phyloP scores from a whole-genome alignment of 306 rosid species.

The Mimosa bimucronata region DNA sequence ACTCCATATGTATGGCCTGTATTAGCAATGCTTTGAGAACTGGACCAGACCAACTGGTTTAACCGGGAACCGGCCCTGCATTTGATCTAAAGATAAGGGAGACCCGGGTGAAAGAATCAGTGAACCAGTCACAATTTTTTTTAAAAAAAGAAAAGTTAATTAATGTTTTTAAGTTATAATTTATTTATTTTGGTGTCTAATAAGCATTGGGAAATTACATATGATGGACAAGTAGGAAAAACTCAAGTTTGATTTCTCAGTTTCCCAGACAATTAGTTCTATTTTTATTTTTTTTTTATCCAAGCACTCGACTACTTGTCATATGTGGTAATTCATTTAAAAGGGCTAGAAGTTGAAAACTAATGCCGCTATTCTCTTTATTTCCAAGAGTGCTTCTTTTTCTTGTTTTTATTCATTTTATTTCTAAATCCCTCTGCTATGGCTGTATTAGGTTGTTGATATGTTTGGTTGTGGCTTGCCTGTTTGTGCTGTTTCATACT shows the following conservation, averaged over 20 bases:
- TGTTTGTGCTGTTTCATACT: constrained; percentile 96
- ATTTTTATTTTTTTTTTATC: background rate
- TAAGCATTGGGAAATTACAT: background rate
- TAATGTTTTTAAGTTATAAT: background rate
- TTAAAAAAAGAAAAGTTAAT: too few relatives aligned
- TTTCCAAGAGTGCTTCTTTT: constrained; percentile 5
- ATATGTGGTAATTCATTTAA: background rate
- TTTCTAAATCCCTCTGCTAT: constrained; percentile 29
- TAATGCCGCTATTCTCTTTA: background rate
- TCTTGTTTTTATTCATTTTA: background rate
- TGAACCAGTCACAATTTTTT: background rate
- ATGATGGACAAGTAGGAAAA: background rate
- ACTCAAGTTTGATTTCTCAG: background rate
- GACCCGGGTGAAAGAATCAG: background rate
- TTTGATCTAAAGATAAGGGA: background rate
- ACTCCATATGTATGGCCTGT: background rate
- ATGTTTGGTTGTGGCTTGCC: constrained; percentile 99
- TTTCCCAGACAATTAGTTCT: background rate
- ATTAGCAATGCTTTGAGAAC: background rate
- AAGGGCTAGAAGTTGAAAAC: background rate
- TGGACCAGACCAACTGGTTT: background rate
- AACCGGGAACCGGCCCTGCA: background rate
- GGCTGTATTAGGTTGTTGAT: constrained; percentile 75
- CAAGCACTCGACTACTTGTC: background rate
- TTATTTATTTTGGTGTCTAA: background rate